Base-by-base conservation (phyloP, 306 rosid species). In the Vigna radiata region DNA sequence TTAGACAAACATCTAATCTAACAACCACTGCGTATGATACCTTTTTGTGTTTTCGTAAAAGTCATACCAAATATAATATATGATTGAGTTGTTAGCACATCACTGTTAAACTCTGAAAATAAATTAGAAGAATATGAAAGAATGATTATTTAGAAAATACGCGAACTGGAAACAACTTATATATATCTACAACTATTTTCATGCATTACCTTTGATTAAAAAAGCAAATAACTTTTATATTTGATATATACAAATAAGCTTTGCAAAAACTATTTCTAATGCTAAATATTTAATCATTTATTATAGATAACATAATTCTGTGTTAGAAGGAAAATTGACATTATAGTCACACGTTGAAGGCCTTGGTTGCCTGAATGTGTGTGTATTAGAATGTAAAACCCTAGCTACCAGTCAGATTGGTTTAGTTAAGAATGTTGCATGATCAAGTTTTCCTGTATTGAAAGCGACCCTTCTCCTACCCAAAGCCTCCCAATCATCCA, bases 391-490 rank as follows among this genome's bases (percentile, higher is more conserved):
- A 71, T 53, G n/a, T 55, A 55, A 54, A 37, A 9, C 16, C 52
- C 44, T 60, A 14, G 43, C 53, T 36, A 72, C 52, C 21, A 33
- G 19, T 9, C 8, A 60, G 13, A 56, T 4, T 1, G 58, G 8
- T 25, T 50, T 59, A 29, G 53, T 44, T 74, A 46, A 60, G 61
- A 60, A 74, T 60, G 33, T 19, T 63, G 29, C 41, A 50, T 63
- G 21, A 12, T 59, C 62, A 52, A 43, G 50, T 27, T 75, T 68
- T 56, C 66, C 66, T 65, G 80, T 69, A 18, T 43, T 62, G 72
- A 74, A 85, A 84, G 15, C n/a, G 61, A 79, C 62, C 23, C 54
- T 21, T 68, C 75, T 73, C 85, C 85, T 23, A 84, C 81, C 73
- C 1, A 63, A 31, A 55, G 71, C 29, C 60, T 62, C 31, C 70